Evolutionary conservation across 768 basidiomycete genomes (phyloP), one percentile per base, ranked within the genome.

Genomic region (Boletellus emodensis): DNA sequence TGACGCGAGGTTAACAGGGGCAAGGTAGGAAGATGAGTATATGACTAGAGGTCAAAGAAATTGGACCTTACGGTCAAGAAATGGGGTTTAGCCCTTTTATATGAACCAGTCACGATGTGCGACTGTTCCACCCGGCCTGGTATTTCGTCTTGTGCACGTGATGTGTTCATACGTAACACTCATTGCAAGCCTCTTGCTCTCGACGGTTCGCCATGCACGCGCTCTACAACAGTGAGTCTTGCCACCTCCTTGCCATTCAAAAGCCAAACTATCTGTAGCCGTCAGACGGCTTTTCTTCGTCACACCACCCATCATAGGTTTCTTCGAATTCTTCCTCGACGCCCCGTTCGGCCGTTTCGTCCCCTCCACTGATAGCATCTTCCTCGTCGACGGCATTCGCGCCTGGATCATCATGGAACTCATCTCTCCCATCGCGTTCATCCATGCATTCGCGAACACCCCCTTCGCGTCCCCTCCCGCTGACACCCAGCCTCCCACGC

Each of bases 271-370:
- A 11, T 15, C 13, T 24, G 10, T 20, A 78, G 77, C 42, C 10
- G 51, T 52, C 4, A 60, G 77, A 43, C 79, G 77, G 62, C 75
- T 75, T 62, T 77, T 79, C 40, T 69, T 77, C 10, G 48, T 83
- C 2, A 30, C 66, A 1, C 75, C 76, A 3, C 40, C 72, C 2
- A 11, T 73, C 10, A 24, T 65, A 1, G 60, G 60, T 28, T 80
- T 78, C 0, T 20, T 72, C 0, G 56, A 66, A 10, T 74, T 86
- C 54, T 34, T 82, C 44, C 61, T 89, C 44, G 74, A 92, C 62
- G 91, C 90, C 0, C 88, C 88, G 0, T 91, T 91, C 64, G 92
- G 92, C 10, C 78, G 87, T 0, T 93, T 93, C 62, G 66, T 82
- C 0, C 80, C 77, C 0, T 65, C 54, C 37, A 56, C 50, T 52